These are phyloP conservation scores for Globisporangium recalcitrans DNA, from an alignment of 352 stramenopile genomes.

Conservation along the genomic window DNA sequence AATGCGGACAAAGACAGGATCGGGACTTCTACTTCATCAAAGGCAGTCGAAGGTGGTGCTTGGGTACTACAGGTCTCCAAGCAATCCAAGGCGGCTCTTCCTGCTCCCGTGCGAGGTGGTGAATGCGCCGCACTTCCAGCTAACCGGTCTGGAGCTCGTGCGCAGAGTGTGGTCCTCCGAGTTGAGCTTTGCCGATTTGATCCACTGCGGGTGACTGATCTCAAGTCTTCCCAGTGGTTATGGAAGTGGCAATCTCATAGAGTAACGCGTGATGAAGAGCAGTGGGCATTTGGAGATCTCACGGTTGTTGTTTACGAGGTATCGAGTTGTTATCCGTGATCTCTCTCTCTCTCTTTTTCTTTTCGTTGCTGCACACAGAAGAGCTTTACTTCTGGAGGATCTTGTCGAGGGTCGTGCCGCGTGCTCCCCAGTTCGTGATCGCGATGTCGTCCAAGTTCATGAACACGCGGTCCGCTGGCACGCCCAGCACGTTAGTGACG, in stretches of 20 bases:
- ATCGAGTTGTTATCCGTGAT: no score
- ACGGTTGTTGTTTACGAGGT: no score
- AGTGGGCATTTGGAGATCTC: no score
- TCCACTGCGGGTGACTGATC: neutral
- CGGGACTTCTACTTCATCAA: constrained; percentile 4
- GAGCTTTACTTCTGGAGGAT: neutral
- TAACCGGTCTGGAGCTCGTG: neutral
- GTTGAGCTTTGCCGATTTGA: neutral
- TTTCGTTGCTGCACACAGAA: neutral
- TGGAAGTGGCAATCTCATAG: no score
- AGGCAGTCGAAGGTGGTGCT: neutral
- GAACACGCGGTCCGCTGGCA: constrained; percentile 30
- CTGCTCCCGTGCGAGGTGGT: neutral
- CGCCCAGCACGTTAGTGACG: constrained; percentile 17
- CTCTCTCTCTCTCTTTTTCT: neutral
- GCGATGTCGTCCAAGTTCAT: constrained; percentile 34
- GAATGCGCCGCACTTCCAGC: neutral
- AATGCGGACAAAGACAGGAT: no score
- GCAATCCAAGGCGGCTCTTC: neutral
- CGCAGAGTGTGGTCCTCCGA: neutral
- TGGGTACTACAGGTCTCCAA: constrained; percentile 3
- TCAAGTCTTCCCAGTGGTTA: no score
- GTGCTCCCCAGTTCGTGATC: constrained; percentile 26
- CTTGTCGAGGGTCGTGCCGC: constrained; percentile 13
- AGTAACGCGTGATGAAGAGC: no score